Evolutionary conservation across 169 alveolate species (phyloP).

Genomic region (Eimeria necatrix): DNA sequence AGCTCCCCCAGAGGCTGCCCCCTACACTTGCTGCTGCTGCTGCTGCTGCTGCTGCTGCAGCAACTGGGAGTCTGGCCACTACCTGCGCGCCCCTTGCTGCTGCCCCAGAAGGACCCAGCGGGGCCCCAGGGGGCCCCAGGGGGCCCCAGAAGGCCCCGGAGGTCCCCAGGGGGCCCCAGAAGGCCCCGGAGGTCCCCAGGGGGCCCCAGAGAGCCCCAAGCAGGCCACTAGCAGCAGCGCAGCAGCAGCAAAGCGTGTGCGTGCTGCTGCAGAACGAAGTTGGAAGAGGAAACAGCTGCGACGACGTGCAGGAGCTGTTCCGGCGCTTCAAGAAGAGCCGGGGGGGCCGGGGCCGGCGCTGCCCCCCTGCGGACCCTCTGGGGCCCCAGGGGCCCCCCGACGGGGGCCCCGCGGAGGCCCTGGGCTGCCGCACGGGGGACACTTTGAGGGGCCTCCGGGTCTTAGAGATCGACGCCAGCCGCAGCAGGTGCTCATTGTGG

Average conservation of each 20-base stretch:
- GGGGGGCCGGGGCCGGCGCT: not conserved
- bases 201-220: not conserved
- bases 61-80: no score
- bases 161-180: not conserved
- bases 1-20: no score
- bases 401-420: not conserved
- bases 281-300: not conserved
- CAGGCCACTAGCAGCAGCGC: not conserved
- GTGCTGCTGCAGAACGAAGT: not conserved
- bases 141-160: not conserved
- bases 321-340: not conserved
- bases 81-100: no score
- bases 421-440: not conserved
- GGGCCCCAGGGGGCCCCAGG: not conserved
- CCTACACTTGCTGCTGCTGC: no score
- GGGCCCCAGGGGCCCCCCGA: not conserved
- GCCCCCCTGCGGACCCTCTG: not conserved
- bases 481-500: constrained; percentile 30
- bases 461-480: not conserved
- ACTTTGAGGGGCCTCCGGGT: not conserved
- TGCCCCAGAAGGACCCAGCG: no score
- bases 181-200: not conserved
- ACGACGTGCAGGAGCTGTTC: not conserved
- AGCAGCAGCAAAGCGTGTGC: not conserved
- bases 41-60: no score